phyloP scores from a whole-genome alignment of 257 asterid genomes.

The Solanum tarapatanum region DNA sequence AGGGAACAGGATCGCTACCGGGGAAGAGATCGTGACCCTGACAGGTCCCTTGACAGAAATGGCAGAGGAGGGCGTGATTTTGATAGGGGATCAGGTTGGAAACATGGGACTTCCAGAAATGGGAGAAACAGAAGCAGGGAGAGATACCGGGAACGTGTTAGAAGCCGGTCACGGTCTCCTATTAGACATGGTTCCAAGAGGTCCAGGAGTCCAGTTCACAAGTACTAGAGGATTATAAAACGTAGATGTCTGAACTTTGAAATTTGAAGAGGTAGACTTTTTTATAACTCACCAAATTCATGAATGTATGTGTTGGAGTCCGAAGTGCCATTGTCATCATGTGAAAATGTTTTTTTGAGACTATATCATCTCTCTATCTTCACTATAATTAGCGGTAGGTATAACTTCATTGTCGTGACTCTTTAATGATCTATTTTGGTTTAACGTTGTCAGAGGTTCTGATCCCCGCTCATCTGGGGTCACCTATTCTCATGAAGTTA shows the following conservation, averaged over 20 bases:
- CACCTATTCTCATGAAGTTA: slow-evolving; percentile 3
- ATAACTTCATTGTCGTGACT: slow-evolving; percentile 21
- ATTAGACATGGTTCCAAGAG: slow-evolving; percentile 47
- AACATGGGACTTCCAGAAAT: slow-evolving; percentile 39
- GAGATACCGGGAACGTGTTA: slow-evolving; percentile 47
- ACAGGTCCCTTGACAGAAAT: slow-evolving; percentile 50
- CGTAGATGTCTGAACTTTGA: slow-evolving; percentile 40
- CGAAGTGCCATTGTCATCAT: slow-evolving; percentile 32
- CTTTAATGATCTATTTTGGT: slow-evolving; percentile 7
- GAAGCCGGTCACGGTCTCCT: slow-evolving; percentile 89
- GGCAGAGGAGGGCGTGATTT: slow-evolving; percentile 54
- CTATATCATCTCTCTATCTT: slow-evolving; percentile 61
- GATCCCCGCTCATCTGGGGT: slow-evolving; percentile 16
- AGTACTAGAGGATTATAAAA: slow-evolving; percentile 38
- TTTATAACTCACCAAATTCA: slow-evolving; percentile 27
- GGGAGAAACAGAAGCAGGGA: slow-evolving; percentile 85
- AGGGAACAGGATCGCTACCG: slow-evolving; percentile 43
- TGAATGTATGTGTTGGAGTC: slow-evolving; percentile 55
- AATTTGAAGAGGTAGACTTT: slow-evolving; percentile 79
- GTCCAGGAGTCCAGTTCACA: slow-evolving; percentile 63
- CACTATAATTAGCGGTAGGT: slow-evolving; percentile 79
- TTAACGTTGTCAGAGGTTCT: not conserved
- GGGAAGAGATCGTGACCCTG: slow-evolving; percentile 45
- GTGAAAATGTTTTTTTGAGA: slow-evolving; percentile 61
- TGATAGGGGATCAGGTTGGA: slow-evolving; percentile 51